These are phyloP conservation scores for Ceratobasidium sp. DNA, from an alignment of 1,284 basidiomycete species.

Conservation along the genomic window DNA sequence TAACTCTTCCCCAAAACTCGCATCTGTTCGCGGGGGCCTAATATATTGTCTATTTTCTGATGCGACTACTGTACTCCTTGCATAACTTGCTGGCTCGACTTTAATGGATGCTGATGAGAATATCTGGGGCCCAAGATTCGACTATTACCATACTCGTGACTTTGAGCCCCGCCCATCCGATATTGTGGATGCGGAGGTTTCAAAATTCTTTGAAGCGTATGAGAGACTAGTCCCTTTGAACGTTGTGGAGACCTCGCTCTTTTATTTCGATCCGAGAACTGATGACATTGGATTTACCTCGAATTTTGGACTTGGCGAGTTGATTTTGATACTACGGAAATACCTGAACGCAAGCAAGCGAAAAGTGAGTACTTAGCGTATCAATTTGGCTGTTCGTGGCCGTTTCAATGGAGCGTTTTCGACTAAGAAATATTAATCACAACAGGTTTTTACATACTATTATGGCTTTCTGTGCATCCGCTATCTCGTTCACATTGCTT, in stretches of 20 bases:
- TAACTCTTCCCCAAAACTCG: too few species aligned
- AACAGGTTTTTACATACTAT: not conserved
- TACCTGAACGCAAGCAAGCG: not conserved
- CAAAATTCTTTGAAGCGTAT: not conserved
- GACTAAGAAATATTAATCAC: not conserved
- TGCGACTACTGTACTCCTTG: too few species aligned
- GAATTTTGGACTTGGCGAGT: not conserved
- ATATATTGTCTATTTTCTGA: too few species aligned
- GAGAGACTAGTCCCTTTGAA: not conserved
- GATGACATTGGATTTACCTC: not conserved
- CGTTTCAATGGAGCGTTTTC: too few species aligned
- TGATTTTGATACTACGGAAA: not conserved
- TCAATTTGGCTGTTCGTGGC: too few species aligned
- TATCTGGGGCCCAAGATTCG: not conserved
- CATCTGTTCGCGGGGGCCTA: too few species aligned
- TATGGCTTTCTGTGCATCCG: slow-evolving; percentile 3
- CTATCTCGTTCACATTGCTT: not conserved
- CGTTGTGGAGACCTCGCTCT: not conserved
- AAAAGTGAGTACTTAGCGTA: not conserved
- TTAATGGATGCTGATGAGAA: not conserved
- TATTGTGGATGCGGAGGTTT: not conserved
- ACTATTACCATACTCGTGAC: not conserved
- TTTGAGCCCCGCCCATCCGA: not conserved
- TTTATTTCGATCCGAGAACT: not conserved
- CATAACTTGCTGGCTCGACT: too few species aligned